These are phyloP conservation scores for Phytopythium chamaehyphon DNA, from an alignment of 352 stramenopile species.

Conservation along the genomic window DNA sequence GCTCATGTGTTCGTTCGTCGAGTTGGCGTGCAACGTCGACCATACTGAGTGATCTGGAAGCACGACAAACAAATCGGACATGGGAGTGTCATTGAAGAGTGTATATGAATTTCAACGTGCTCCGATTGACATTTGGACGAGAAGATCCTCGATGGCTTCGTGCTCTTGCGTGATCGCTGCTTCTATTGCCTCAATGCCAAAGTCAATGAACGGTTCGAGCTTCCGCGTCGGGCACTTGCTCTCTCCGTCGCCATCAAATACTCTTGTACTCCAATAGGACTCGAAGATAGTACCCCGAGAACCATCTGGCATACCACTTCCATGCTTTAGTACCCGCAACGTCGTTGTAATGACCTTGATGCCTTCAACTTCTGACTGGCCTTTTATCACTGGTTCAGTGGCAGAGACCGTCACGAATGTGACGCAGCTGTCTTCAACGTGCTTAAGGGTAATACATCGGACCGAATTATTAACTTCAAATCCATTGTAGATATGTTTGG, in stretches of 20 bases:
- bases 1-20: background rate
- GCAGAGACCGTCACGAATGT: background rate
- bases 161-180: background rate
- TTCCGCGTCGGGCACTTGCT: slow-evolving; percentile 1
- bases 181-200: background rate
- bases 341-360: background rate
- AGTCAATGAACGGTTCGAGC: background rate
- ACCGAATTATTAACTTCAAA: background rate
- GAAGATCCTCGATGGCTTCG: slow-evolving; percentile 1
- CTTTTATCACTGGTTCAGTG: background rate
- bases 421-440: background rate
- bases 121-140: too few relatives aligned
- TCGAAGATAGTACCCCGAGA: background rate
- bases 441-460: background rate
- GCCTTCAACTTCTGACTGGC: background rate
- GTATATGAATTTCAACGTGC: too few relatives aligned
- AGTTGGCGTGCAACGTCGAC: too few relatives aligned
- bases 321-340: background rate
- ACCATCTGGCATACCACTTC: background rate
- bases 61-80: too few relatives aligned
- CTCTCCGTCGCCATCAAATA: background rate
- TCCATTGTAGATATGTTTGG: background rate
- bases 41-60: too few relatives aligned
- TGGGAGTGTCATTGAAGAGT: too few relatives aligned
- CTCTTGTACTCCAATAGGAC: background rate